Evolutionary conservation across 805 yeast genomes (phyloP).

Genomic region (Candida alai): DNA sequence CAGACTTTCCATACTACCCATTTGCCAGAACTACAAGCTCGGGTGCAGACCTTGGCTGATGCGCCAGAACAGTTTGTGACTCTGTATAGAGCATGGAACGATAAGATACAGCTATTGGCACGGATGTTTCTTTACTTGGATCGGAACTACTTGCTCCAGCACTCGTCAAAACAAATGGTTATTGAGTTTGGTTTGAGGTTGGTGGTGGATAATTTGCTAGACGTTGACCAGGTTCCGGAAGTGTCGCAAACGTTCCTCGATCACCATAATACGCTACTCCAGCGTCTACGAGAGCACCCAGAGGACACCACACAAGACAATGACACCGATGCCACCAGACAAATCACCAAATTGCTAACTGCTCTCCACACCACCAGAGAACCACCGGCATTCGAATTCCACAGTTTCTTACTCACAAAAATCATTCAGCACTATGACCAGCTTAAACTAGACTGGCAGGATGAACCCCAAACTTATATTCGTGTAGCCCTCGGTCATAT

Average conservation of each 20-base stretch:
- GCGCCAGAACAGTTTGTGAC: constrained; percentile 11
- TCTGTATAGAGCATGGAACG: constrained; percentile 21
- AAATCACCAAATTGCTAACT: constrained; percentile 17
- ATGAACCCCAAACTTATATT: constrained; percentile 14
- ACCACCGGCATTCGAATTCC: constrained; percentile 11
- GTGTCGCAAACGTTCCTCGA: constrained; percentile 7
- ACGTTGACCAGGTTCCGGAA: constrained; percentile 1
- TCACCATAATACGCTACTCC: constrained; percentile 12
- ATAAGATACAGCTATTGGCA: constrained; percentile 19
- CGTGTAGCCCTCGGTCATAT: constrained; percentile 11
- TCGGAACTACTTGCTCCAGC: constrained; percentile 30
- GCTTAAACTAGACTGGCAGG: constrained; percentile 16
- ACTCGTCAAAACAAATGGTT: constrained; percentile 26
- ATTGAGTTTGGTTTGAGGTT: constrained; percentile 20
- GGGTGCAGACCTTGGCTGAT: too few species aligned
- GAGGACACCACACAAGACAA: background rate
- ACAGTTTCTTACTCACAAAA: constrained; percentile 11
- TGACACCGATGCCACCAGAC: constrained; percentile 7
- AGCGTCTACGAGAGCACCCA: constrained; percentile 9
- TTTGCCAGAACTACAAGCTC: too few species aligned
- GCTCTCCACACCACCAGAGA: constrained; percentile 16
- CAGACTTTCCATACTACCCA: too few species aligned
- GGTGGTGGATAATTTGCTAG: constrained; percentile 10
- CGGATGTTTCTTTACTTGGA: constrained; percentile 35
- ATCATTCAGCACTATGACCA: constrained; percentile 14